Evolutionary conservation across 2,329 filamentous ascomycete genomes (phyloP).

Genomic region (Nigrograna mackinnonii): DNA sequence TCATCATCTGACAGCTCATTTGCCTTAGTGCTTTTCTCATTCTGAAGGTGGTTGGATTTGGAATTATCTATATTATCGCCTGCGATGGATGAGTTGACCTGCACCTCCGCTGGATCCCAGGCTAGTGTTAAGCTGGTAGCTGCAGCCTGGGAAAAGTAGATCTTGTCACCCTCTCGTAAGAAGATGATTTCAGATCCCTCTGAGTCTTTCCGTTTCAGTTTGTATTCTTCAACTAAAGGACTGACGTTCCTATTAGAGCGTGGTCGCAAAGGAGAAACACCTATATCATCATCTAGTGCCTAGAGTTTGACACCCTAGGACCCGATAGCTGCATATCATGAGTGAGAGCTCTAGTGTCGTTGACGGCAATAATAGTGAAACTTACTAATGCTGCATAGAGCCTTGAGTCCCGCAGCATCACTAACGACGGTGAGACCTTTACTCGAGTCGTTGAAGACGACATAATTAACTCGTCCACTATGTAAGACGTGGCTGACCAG

Average conservation of each 20-base stretch:
- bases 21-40: constrained; percentile 1
- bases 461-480: too few relatives aligned
- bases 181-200: constrained; percentile 24
- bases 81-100: constrained; percentile 35
- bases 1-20: too few relatives aligned
- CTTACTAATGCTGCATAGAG: constrained; percentile 12
- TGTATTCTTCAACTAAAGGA: constrained; percentile 14
- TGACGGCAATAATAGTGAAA: too few relatives aligned
- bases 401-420: not conserved
- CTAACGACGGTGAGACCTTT: constrained; percentile 1
- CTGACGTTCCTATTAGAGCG: constrained; percentile 1
- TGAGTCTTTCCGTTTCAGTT: constrained; percentile 17
- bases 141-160: constrained; percentile 14
- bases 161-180: constrained; percentile 27
- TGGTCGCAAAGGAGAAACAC: constrained; percentile 16
- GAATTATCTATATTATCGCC: constrained; percentile 11
- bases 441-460: too few relatives aligned
- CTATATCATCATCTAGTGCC: constrained; percentile 19
- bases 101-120: constrained; percentile 24
- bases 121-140: constrained; percentile 14
- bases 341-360: too few relatives aligned
- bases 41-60: too few relatives aligned
- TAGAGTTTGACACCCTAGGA: constrained; percentile 27
- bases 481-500: too few relatives aligned
- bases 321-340: constrained; percentile 21